Conservation (phyloP, 441 rosid species). For the Corymbia calophylla region DNA sequence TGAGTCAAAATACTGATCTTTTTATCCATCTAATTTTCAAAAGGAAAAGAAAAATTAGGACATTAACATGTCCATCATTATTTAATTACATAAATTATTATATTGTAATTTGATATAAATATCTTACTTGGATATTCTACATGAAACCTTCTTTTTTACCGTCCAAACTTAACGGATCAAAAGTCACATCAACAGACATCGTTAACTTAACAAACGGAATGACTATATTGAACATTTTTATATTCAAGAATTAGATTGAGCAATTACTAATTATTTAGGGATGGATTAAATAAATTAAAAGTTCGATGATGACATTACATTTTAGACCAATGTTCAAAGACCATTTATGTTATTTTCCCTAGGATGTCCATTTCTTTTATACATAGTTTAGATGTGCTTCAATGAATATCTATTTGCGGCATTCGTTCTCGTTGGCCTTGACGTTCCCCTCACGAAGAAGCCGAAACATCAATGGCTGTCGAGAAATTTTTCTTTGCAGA, state of each 20-base stretch:
- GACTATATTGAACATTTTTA: not conserved
- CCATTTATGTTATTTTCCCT: fast-evolving
- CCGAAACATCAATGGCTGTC: not conserved
- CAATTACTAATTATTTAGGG: not conserved
- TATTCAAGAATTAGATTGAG: not conserved
- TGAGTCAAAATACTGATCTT: not conserved
- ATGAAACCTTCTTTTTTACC: not conserved
- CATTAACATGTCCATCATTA: not conserved
- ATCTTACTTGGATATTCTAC: not conserved
- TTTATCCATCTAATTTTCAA: not conserved
- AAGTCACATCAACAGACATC: not conserved
- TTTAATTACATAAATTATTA: not conserved
- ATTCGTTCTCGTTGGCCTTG: not conserved
- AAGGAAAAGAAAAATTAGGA: not conserved
- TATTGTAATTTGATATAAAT: not conserved
- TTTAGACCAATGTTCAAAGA: fast-evolving
- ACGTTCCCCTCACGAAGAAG: not conserved
- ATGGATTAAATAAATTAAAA: fast-evolving
- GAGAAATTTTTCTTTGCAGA: not conserved
- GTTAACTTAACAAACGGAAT: too few relatives aligned
- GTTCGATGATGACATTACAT: fast-evolving
- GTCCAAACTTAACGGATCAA: not conserved
- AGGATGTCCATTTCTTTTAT: not conserved
- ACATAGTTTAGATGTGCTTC: not conserved
- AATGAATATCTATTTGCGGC: not conserved